phyloP scores from a whole-genome alignment of 2,329 filamentous ascomycete species.

The Epichloe typhina region DNA sequence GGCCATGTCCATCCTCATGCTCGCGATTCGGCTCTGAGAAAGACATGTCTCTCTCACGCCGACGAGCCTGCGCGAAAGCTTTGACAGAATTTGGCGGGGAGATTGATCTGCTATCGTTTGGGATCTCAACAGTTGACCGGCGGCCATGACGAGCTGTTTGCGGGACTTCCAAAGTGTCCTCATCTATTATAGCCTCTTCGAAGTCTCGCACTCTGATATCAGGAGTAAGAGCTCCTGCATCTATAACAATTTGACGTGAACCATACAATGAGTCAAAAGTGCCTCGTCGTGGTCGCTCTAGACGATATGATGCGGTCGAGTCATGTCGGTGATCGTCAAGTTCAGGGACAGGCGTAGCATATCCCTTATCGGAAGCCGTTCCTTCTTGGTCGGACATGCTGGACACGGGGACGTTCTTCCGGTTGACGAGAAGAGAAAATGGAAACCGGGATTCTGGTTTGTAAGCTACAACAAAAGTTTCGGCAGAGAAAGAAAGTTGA shows the following conservation, averaged over 20 bases:
- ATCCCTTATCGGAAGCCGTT: slow-evolving; percentile 45
- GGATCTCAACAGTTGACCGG: slow-evolving; percentile 43
- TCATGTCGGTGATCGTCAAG: slow-evolving; percentile 80
- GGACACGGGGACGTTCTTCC: neutral
- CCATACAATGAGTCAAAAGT: slow-evolving; percentile 61
- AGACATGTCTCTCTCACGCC: slow-evolving; percentile 62
- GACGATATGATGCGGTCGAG: slow-evolving; percentile 43
- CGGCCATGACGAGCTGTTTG: slow-evolving; percentile 32
- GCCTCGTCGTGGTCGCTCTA: slow-evolving; percentile 50
- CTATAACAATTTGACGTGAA: slow-evolving; percentile 31
- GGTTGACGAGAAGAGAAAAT: neutral
- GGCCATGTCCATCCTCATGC: slow-evolving; percentile 40
- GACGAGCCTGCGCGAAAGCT: slow-evolving; percentile 83
- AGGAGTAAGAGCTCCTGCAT: slow-evolving; percentile 15
- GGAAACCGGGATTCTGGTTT: neutral
- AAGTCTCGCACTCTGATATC: slow-evolving; percentile 59
- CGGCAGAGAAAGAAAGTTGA: slow-evolving; percentile 1
- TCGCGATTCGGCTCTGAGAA: slow-evolving; percentile 35
- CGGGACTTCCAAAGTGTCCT: slow-evolving; percentile 53
- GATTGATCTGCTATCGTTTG: slow-evolving; percentile 49
- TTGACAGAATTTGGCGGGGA: slow-evolving; percentile 97
- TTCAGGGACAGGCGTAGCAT: slow-evolving; percentile 62
- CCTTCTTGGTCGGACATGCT: slow-evolving; percentile 58
- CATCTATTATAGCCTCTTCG: slow-evolving; percentile 64
- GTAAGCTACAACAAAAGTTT: neutral